phyloP scores from a whole-genome alignment of 2,329 filamentous ascomycete genomes.

The Penicillium crustosum region DNA sequence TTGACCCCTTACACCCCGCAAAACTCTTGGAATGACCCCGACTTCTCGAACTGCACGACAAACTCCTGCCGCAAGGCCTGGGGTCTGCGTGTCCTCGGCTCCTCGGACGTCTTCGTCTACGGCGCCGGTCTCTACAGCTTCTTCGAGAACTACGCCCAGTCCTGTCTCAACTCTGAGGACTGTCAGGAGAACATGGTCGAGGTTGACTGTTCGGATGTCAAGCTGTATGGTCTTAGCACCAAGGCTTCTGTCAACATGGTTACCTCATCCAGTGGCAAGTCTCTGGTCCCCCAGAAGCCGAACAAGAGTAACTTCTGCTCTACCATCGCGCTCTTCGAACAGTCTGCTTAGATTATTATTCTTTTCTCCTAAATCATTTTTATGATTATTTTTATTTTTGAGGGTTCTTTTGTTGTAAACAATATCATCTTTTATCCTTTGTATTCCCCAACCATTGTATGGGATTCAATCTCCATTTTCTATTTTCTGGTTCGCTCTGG shows the following conservation, averaged over 20 bases:
- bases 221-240: conserved; percentile 69
- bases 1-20: conserved; percentile 49
- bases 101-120: conserved; percentile 66
- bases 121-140: conserved; percentile 78
- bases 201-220: conserved; percentile 63
- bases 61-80: conserved; percentile 68
- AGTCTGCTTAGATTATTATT: conserved; percentile 18
- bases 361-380: not conserved
- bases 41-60: conserved; percentile 63
- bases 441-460: not conserved
- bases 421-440: not conserved
- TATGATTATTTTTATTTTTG: not conserved
- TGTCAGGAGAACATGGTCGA: conserved; percentile 79
- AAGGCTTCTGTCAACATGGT: conserved; percentile 76
- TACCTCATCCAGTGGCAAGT: conserved; percentile 43
- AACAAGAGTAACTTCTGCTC: conserved; percentile 47
- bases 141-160: conserved; percentile 77
- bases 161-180: conserved; percentile 64
- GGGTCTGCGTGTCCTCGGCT: conserved; percentile 71
- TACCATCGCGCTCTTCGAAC: conserved; percentile 47
- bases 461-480: not conserved
- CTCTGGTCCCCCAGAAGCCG: conserved; percentile 40
- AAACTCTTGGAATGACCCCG: conserved; percentile 53
- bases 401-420: not conserved
- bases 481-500: not conserved